phyloP scores from a whole-genome alignment of 2,329 filamentous ascomycete genomes.

The Colletotrichum chlorophyti region DNA sequence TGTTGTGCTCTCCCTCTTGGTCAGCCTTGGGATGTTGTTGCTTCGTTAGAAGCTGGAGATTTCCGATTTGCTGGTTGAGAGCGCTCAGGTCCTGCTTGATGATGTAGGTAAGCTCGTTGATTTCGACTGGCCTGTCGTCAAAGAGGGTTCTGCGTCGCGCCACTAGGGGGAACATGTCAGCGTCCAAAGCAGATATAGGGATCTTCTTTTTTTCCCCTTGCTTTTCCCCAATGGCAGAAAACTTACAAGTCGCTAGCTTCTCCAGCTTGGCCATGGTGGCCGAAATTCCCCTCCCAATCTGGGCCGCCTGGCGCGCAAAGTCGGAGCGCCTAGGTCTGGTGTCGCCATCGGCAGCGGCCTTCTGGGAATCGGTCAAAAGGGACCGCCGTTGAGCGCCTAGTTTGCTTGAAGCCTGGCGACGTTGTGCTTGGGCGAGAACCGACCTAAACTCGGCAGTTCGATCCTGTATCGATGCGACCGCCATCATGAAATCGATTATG shows the following conservation, averaged over 20 bases:
- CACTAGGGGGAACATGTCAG: constrained; percentile 57
- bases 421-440: constrained; percentile 86
- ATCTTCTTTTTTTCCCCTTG: too few relatives aligned
- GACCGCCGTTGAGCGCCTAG: constrained; percentile 81
- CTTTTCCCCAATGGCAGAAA: not conserved
- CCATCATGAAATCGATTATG: constrained; percentile 51
- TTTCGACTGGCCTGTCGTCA: constrained; percentile 94
- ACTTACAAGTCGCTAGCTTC: constrained; percentile 82
- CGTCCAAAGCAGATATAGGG: too few relatives aligned
- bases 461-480: constrained; percentile 86
- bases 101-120: constrained; percentile 89
- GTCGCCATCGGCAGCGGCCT: constrained; percentile 64
- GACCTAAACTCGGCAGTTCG: constrained; percentile 94
- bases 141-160: constrained; percentile 97
- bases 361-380: constrained; percentile 77
- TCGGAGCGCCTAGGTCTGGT: constrained; percentile 75
- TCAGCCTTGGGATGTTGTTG: constrained; percentile 75
- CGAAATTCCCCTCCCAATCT: constrained; percentile 90
- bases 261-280: constrained; percentile 95
- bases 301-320: constrained; percentile 89
- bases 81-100: constrained; percentile 95
- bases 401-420: constrained; percentile 78
- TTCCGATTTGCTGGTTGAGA: constrained; percentile 84
- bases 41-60: constrained; percentile 78
- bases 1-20: constrained; percentile 96